A percentile compares a stretch with the other conserved stretches of the same genome.
Evolutionary conservation across 768 basidiomycete genomes (phyloP).

Genomic region (Neoboletus magnificus): DNA sequence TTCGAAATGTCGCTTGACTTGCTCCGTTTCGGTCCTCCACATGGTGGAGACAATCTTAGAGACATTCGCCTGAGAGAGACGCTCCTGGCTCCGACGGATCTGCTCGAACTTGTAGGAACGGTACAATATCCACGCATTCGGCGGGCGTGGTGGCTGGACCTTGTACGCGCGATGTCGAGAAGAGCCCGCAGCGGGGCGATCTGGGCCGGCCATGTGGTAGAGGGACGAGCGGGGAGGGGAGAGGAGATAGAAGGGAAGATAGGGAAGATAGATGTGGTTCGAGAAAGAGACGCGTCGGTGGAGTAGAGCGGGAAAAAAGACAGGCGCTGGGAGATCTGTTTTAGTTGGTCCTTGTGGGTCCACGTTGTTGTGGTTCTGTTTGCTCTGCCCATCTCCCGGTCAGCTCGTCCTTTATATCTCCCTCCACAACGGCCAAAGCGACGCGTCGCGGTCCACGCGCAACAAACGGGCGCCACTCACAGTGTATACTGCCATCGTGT

Average conservation of each 20-base stretch:
- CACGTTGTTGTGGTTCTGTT: conserved; percentile 33
- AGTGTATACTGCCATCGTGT: conserved; percentile 9
- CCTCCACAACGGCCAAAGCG: conserved; percentile 13
- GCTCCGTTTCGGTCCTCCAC: conserved; percentile 58
- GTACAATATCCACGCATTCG: conserved; percentile 83
- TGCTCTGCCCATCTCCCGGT: conserved; percentile 12
- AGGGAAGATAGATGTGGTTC: conserved; percentile 15
- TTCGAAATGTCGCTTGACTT: conserved; percentile 50
- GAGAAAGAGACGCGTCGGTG: conserved; percentile 28
- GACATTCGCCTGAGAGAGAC: conserved; percentile 55
- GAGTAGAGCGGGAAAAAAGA: conserved; percentile 23
- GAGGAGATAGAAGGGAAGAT: conserved; percentile 7
- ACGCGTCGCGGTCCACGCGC: not conserved
- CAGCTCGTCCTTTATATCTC: conserved; percentile 10
- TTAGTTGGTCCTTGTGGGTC: conserved; percentile 37
- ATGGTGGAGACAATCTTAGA: conserved; percentile 59
- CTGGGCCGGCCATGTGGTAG: conserved; percentile 23
- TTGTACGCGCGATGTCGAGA: conserved; percentile 10
- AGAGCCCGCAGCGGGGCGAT: conserved; percentile 4
- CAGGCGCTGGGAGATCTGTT: conserved; percentile 20
- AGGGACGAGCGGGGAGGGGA: conserved; percentile 5
- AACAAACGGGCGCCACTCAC: conserved; percentile 14
- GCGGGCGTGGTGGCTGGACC: conserved; percentile 57
- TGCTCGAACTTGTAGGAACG: conserved; percentile 52
- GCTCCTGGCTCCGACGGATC: conserved; percentile 25